Base-by-base conservation (phyloP, 2,329 filamentous ascomycete genomes). In the Periconia sp. region DNA sequence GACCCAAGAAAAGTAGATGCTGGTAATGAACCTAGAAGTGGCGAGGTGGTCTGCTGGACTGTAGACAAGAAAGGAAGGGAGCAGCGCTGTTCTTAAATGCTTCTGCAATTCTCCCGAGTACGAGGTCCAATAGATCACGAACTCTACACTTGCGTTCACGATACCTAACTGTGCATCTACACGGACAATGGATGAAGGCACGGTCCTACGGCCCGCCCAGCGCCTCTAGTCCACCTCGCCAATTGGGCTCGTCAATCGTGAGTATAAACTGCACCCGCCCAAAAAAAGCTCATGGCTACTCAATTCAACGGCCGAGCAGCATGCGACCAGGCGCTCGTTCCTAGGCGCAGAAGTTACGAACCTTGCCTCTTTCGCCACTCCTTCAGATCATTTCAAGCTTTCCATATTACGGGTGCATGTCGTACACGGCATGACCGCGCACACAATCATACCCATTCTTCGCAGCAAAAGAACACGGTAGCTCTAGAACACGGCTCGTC, bases 401-500 rank as follows among this genome's bases (percentile, higher is more conserved):
- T 33, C 46, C 46, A 64, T 52, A 63, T 61, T 64, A 49, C 46
- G 39, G 32, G 41, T 55, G 53, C 48, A 54, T 36, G 46, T 46
- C 25, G 40, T 44, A 50, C 38, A 59, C 50, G 40, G 51, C 46
- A 31, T 31, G 41, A 46, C 48, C 48, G 46, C 36, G 42, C 43
- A 48, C 28, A 37, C 41, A n/a, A n/a, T n/a, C n/a, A n/a, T n/a
- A n/a, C n/a, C n/a, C n/a, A n/a, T n/a, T n/a, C n/a, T n/a, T n/a
- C 28, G 26, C 33, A 17, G 31, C 46, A 31, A 47, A 30, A 47
- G 48, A 49, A 49, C 46, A 56, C 36, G 29, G 15, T 48, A 33
- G 61, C 57, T 66, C 59, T 63, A 61, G 61, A 66, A 58, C 56
- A 21, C 43, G 21, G 38, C 18, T 33, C 48, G 42, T 44, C 21